Percentiles rank a stretch among this genome's conserved stretches.
Conservation (phyloP, 352 stramenopile species). For the Globisporangium camurandrum region DNA sequence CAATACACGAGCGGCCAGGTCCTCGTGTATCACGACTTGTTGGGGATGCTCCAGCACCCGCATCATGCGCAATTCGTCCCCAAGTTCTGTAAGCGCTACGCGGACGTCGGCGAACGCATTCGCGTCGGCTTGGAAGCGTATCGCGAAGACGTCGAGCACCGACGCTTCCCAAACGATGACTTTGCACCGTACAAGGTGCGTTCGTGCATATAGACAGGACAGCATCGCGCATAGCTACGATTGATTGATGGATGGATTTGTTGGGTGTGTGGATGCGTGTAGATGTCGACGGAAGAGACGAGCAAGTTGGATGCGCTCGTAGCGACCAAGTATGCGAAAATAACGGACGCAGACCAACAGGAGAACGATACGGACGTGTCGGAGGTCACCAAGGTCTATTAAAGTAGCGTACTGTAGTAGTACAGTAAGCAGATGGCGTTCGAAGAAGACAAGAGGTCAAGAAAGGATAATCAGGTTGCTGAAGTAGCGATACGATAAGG, state of each 20-base stretch:
- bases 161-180: constrained; percentile 90
- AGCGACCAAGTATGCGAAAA: constrained; percentile 43
- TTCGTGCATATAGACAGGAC: not conserved
- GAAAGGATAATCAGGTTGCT: too few species aligned
- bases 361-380: constrained; percentile 24
- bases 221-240: not conserved
- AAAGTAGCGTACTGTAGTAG: too few species aligned
- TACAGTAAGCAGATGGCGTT: too few species aligned
- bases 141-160: constrained; percentile 94
- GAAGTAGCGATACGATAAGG: too few species aligned
- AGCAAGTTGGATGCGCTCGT: constrained; percentile 65
- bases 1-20: constrained; percentile 93
- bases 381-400: constrained; percentile 82
- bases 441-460: too few species aligned
- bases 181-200: constrained; percentile 93
- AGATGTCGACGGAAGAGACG: constrained; percentile 79
- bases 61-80: constrained; percentile 94
- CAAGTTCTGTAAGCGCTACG: constrained; percentile 99
- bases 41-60: constrained; percentile 97
- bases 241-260: not conserved
- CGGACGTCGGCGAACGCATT: constrained; percentile 91
- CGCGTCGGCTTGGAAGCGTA: constrained; percentile 93
- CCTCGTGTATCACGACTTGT: constrained; percentile 97
- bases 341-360: constrained; percentile 15
- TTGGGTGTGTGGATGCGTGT: constrained; percentile 1